Evolutionary conservation across 2,329 filamentous ascomycete species (phyloP).

Genomic region (Colletotrichum higginsianum): DNA sequence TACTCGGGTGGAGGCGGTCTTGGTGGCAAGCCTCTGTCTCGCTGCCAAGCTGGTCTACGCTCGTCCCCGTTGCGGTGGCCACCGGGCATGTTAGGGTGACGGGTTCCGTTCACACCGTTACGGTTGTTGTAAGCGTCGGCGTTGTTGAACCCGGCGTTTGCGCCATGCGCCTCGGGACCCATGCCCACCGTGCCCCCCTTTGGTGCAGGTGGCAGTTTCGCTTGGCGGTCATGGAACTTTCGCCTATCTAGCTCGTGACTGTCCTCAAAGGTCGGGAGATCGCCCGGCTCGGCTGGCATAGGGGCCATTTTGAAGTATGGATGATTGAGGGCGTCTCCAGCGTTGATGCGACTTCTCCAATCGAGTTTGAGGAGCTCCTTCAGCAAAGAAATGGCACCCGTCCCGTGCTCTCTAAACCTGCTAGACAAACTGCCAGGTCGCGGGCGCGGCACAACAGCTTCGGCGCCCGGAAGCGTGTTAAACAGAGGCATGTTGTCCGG

Average conservation of each 20-base stretch:
- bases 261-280: conserved; percentile 93
- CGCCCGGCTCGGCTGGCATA: conserved; percentile 83
- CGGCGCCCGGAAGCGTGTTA: conserved; percentile 85
- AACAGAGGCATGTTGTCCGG: conserved; percentile 95
- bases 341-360: conserved; percentile 91
- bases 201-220: conserved; percentile 88
- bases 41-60: conserved; percentile 68
- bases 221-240: conserved; percentile 89
- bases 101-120: conserved; percentile 64
- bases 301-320: conserved; percentile 89
- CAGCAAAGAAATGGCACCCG: conserved; percentile 83
- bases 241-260: conserved; percentile 96
- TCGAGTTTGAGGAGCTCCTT: conserved; percentile 89
- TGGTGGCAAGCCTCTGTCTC: conserved; percentile 66
- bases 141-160: conserved; percentile 66
- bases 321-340: conserved; percentile 92
- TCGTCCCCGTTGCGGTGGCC: conserved; percentile 56
- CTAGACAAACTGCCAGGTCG: conserved; percentile 77
- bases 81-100: conserved; percentile 56
- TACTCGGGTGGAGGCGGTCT: conserved; percentile 65
- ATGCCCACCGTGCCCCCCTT: conserved; percentile 92
- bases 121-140: conserved; percentile 65
- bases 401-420: conserved; percentile 82
- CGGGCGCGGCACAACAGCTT: conserved; percentile 76
- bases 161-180: conserved; percentile 65